Evolutionary conservation across 176 grass and related monocot genomes (phyloP), one percentile per base, ranked within the genome.

Genomic region (Oryza glaberrima): DNA sequence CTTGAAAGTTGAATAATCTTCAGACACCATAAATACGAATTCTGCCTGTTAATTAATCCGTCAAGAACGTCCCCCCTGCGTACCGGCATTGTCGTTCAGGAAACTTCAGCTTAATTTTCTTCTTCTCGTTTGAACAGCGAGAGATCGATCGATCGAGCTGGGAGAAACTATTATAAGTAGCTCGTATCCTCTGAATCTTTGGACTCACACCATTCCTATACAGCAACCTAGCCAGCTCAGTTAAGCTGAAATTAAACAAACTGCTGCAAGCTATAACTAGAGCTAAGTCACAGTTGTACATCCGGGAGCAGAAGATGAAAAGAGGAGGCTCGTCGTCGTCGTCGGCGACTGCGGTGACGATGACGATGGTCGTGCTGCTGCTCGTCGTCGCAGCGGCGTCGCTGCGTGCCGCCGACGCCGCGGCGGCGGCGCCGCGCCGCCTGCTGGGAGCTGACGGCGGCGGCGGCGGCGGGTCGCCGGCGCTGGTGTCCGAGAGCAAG

Each of bases 31-130:
- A 30, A 3, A 32, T 32, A 56, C 6, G 54, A 26, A 14, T 66
- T 67, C n/a, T 25, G 9, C 4, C 34, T 20, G 64, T 20, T 47
- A 28, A 28, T 30, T 11, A 63, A 73, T 73, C 69, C 69, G 52
- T 82, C 80, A 73, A 82, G 30, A 82, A 82, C 69, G 80, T 46
- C 12, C 19, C 19, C 8, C 52, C 16, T 44, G 4, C 69, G 4
- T n/a, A 63, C 58, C 22, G 15, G 12, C 22, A 58, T 63, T 41
- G 49, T 26, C 68, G 69, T 3, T 17, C 54, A 19, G 51, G 23
- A 72, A 70, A 72, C n/a, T 52, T 74, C 72, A 74, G 23, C 72
- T 35, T 63, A 23, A 63, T 63, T 63, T 22, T 63, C 58, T 22
- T 63, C 58, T 0, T 43, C 19, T 70, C 70, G 20, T 73, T 12